Conservation (phyloP, 257 asterid species). For the Ligustrum vulgare region DNA sequence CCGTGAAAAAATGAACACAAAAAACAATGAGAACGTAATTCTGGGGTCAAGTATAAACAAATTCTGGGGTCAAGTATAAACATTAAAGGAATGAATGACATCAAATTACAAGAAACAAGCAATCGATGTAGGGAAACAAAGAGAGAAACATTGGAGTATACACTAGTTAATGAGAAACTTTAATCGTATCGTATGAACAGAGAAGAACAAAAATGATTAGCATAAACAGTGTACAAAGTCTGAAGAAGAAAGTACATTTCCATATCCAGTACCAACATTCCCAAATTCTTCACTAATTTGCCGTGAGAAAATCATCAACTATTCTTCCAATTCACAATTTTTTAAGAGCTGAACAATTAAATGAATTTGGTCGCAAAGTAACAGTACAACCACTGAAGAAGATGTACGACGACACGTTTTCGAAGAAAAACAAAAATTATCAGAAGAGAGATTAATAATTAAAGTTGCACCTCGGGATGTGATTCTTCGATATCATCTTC, state of each 20-base stretch:
- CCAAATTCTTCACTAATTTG: neutral
- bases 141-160: neutral
- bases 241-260: neutral
- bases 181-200: neutral
- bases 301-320: constrained; percentile 1
- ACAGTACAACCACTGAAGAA: constrained; percentile 20
- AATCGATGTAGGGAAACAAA: neutral
- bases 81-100: neutral
- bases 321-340: neutral
- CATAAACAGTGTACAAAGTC: neutral
- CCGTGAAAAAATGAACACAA: neutral
- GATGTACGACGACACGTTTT: constrained; percentile 17
- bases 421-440: neutral
- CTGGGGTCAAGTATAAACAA: constrained; percentile 4
- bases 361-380: constrained; percentile 24
- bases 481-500: constrained; percentile 33
- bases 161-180: neutral
- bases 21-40: neutral
- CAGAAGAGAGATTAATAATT: neutral
- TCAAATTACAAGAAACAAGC: neutral
- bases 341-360: neutral
- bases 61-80: constrained; percentile 10
- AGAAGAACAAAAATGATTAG: neutral
- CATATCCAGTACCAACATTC: constrained; percentile 1
- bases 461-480: constrained; percentile 47